Evolutionary conservation across 176 grass and related monocot genomes (phyloP), one percentile per base, ranked within the genome.

Genomic region (Eremochloa ophiuroides): DNA sequence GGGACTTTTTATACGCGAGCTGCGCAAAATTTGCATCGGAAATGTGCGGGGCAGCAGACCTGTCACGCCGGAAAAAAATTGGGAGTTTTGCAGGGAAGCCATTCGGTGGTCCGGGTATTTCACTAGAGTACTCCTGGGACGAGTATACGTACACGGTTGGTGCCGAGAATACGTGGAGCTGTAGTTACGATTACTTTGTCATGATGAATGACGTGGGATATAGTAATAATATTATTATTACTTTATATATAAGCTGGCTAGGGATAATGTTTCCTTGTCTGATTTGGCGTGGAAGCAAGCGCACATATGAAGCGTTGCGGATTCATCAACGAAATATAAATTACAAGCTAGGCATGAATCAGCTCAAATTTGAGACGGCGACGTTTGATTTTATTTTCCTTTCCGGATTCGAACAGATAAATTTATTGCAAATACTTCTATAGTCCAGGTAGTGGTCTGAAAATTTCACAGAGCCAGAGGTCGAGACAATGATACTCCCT

Each of bases 21-120:
- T 13, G n/a, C 2, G 29, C 10, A 46, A 44, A 35, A 7, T n/a
- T 33, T 71, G 80, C 66, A 33, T 88, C 74, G 66, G 74, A 78
- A 87, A 42, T 72, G 42, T 35, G 35, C 25, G 27, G 33, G 16
- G 29, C 18, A 29, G 40, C 53, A 58, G 53, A 58, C 53, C 53
- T 58, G 53, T 58, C 22, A 58, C 22, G n/a, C 53, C 8, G 25
- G 22, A 43, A 3, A n/a, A n/a, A n/a, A n/a, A n/a, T n/a, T n/a
- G n/a, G n/a, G 0, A 20, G 7, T 47, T 73, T 79, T 42, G 44
- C 71, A 12, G 8, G 41, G 10, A 73, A 73, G 69, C 80, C 29
- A 29, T 20, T n/a, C 5, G 0, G 14, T 4, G 2, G 39, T 35
- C 27, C 16, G 26, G 13, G 28, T 48, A 80, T 82, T 56, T 62